These are phyloP conservation scores for Solanum dulcamara DNA, from an alignment of 257 asterid genomes.

Conservation along the genomic window DNA sequence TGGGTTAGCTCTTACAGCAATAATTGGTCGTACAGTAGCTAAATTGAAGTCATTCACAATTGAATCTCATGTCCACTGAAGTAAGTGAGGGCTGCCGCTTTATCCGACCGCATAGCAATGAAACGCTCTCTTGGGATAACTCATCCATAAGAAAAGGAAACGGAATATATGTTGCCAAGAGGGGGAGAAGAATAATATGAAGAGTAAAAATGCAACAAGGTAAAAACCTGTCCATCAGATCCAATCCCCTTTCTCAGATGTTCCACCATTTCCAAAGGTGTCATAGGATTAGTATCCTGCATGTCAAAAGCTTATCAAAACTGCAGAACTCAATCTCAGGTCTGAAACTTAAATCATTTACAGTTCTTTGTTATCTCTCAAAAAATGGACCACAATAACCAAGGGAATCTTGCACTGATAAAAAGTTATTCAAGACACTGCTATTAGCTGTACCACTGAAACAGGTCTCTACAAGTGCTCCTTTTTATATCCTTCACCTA, in stretches of 20 bases:
- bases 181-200: neutral
- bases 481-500: neutral
- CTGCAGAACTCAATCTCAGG: neutral
- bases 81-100: neutral
- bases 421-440: neutral
- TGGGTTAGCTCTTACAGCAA: neutral
- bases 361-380: neutral
- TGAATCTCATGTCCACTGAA: neutral
- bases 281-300: constrained; percentile 66
- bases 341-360: neutral
- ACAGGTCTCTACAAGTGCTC: neutral
- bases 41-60: neutral
- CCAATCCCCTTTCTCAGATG: constrained; percentile 66
- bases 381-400: neutral
- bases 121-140: neutral
- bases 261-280: constrained; percentile 70
- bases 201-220: neutral
- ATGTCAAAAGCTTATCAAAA: constrained; percentile 6
- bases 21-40: neutral
- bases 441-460: neutral
- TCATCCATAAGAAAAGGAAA: neutral
- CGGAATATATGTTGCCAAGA: neutral
- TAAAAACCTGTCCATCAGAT: constrained; percentile 80
- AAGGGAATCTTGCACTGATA: neutral
- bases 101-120: neutral